Percentiles rank a stretch among this genome's conserved stretches.
These are phyloP conservation scores for Anaeromyces robustus DNA, from an alignment of 192 early-diverging fungal species.

Conservation along the genomic window DNA sequence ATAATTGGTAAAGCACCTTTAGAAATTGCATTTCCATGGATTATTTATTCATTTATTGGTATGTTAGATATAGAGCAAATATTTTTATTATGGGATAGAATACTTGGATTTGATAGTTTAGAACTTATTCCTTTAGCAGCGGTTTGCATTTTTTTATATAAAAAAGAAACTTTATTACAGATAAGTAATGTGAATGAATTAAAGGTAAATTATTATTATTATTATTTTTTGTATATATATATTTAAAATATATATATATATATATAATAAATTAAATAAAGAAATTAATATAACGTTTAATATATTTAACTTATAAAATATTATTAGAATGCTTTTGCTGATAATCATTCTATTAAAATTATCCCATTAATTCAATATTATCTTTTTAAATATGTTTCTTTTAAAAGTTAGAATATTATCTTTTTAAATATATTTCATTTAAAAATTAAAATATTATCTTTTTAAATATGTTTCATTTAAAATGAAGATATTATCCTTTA, in stretches of 20 bases:
- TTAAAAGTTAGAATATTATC: not conserved
- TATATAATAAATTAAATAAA: too few relatives aligned
- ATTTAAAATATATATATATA: too few relatives aligned
- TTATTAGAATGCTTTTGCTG: not conserved
- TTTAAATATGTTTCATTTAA: not conserved
- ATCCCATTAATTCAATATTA: not conserved
- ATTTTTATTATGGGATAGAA: constrained; percentile 35
- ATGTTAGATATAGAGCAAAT: constrained; percentile 35
- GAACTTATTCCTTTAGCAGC: constrained; percentile 16
- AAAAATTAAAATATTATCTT: not conserved
- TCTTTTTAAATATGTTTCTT: not conserved
- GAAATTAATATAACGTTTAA: too few relatives aligned
- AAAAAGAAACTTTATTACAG: constrained; percentile 14
- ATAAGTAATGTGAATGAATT: constrained; percentile 18
- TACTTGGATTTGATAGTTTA: constrained; percentile 24
- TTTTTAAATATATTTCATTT: not conserved
- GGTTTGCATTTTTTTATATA: constrained; percentile 21
- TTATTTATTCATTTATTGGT: constrained; percentile 32
- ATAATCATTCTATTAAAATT: not conserved
- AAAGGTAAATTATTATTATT: constrained; percentile 7
- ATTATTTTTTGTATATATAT: too few relatives aligned
- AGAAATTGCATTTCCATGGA: constrained; percentile 27
- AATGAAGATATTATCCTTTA: not conserved
- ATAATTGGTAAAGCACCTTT: constrained; percentile 14
- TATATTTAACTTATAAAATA: not conserved